Base-by-base conservation (phyloP, 305 asterid species). In the Stenogyne calaminthoides region DNA sequence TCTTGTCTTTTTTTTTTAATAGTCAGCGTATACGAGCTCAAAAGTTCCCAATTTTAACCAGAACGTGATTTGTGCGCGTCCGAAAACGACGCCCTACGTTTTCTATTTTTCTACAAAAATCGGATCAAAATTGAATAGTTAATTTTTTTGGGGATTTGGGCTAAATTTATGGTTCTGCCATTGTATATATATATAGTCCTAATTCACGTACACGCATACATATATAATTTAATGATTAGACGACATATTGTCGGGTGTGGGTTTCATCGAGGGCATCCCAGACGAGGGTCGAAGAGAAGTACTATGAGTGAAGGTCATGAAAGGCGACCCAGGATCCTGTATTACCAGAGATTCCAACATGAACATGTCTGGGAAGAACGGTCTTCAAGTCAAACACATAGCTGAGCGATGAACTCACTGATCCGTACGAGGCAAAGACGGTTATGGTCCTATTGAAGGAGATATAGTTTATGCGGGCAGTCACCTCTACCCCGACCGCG, bases 401-500 rank as follows among this genome's bases (percentile, higher is more conserved):
- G 25, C 54, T 46, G 3, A 46, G 9, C 8, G 18, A 0, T 3
- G 54, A 14, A 10, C 1, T n/a, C 1, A 4, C 2, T 1, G 19
- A 14, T n/a, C 54, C 54, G 54, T 46, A 42, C 15, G 49, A 2
- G 49, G 49, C 49, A 5, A 42, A 1, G 6, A 42, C 49, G 2
- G 15, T 42, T 42, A 67, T 67, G 12, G 40, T 2, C 1, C 56
- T 29, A 2, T 1, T 51, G 11, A 19, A 15, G 6, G n/a, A 44
- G 9, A 2, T 36, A 34, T 63, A 63, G 51, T 16, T 37, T 44
- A 39, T 39, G 16, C 51, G 22, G 0, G 72, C 72, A 10, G 7
- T 15, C 62, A 67, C 72, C 62, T 32, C 47, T 42, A 15, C 6
- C 72, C 72, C 62, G 5, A 51, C 7, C 0, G 47, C 72, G 47